Base-by-base conservation (phyloP, 768 basidiomycete species). In the Tylopilus subfusipes region DNA sequence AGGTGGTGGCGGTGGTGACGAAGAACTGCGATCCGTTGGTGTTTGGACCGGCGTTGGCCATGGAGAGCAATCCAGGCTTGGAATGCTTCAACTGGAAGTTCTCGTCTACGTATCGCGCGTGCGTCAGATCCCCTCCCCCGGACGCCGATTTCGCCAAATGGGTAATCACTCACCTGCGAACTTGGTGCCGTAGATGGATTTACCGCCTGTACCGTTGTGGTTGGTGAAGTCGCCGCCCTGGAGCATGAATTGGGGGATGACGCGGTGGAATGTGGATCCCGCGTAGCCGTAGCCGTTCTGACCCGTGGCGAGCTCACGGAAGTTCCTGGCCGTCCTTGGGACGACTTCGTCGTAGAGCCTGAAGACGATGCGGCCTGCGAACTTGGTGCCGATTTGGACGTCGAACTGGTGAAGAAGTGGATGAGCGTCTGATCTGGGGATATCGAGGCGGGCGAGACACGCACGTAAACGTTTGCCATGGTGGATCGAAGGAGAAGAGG, bases 1-100 rank as follows among this genome's bases (percentile, higher is more conserved):
- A 1, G 0, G 89, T 89, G 31, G 74, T 72, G 52, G 84, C 85
- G 38, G 91, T 94, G 58, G 89, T 92, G 76, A 95, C 84, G 79
- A 96, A 94, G 82, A 95, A 94, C 71, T 93, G 88, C 18, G 82
- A 89, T 14, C 89, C 92, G 66, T 95, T 95, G 60, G 93, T 94
- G 76, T 92, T 84, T 67, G 72, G 73, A 30, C 86, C 87, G 6
- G 85, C 81, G 65, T 94, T 93, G 22, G 91, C 91, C 85, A 89
- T 89, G 49, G 86, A 87, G 38, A 90, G 75, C 44, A 86, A 67
- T 48, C 83, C 82, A 22, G 77, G 79, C 65, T 85, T 86, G 55
- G 72, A 78, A 78, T 97, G 94, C 72, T 83, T 85, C 56, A 84
- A 66, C 58, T 75, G 62, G 72, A 91, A 90, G 79, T 94, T 95